Evolutionary conservation across 192 early-diverging fungal genomes (phyloP).

Genomic region (Rhizophagus sp.): DNA sequence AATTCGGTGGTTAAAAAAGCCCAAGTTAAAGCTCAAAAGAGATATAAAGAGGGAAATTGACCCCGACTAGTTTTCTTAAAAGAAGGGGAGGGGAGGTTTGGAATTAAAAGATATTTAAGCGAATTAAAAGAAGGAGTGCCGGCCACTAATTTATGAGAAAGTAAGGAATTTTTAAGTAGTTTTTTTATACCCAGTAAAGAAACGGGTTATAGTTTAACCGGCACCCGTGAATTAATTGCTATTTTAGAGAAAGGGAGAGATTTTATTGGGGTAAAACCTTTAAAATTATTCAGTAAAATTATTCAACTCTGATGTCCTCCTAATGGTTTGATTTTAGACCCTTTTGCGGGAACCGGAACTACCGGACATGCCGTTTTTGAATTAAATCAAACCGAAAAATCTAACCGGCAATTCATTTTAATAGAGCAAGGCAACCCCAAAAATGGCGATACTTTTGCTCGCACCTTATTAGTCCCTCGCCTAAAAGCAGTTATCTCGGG

Average conservation of each 20-base stretch:
- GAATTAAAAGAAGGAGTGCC: no score
- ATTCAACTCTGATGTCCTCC: conserved; percentile 2
- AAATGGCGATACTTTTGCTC: background rate
- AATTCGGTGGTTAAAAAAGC: background rate
- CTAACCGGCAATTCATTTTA: background rate
- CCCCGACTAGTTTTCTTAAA: background rate
- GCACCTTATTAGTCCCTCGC: background rate
- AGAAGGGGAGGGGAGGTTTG: no score
- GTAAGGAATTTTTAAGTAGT: no score
- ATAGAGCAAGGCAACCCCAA: background rate
- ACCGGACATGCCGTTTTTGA: conserved; percentile 2
- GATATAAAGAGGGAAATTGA: background rate
- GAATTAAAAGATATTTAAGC: no score
- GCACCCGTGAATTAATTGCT: no score
- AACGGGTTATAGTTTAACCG: no score
- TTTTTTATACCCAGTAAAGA: no score
- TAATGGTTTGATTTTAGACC: background rate
- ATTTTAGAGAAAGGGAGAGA: no score
- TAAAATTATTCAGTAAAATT: background rate
- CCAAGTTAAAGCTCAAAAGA: background rate
- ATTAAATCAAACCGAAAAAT: no score
- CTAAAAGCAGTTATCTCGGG: background rate
- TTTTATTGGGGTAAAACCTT: no score
- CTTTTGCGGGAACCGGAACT: background rate
- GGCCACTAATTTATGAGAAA: no score